Conservation (phyloP, 306 rosid genomes). For the Malus sieversii region DNA sequence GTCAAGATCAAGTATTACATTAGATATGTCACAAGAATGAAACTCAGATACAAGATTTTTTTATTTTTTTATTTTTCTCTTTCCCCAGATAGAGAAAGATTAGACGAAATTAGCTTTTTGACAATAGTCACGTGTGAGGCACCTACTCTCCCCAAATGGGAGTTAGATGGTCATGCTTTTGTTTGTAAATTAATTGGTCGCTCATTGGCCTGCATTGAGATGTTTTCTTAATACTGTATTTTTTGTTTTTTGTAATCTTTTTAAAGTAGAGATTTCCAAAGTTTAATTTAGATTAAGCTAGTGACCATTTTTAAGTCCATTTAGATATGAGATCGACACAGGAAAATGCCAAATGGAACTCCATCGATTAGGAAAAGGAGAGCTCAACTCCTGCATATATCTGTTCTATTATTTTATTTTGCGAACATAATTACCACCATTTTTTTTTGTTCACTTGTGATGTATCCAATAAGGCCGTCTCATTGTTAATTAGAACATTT, state of each 20-base stretch:
- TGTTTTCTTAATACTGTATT: background rate
- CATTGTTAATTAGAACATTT: background rate
- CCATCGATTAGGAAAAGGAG: background rate
- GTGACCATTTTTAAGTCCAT: background rate
- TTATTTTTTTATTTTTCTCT: too few relatives aligned
- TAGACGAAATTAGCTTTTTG: rapidly evolving
- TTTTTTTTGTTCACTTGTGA: background rate
- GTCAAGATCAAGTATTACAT: background rate
- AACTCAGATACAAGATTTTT: background rate
- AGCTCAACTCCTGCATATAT: background rate
- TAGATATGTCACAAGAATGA: background rate
- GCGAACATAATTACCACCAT: background rate
- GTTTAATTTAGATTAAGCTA: background rate
- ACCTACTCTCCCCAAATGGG: too few relatives aligned
- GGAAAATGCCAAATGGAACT: background rate
- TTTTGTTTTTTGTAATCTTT: too few relatives aligned
- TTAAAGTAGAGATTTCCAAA: too few relatives aligned
- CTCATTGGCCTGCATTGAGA: background rate
- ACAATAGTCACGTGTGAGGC: too few relatives aligned
- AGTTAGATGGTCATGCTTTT: too few relatives aligned
- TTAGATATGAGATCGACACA: background rate
- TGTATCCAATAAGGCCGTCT: background rate
- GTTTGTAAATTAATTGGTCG: background rate
- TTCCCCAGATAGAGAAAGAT: too few relatives aligned
- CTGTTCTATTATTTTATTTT: background rate